These are phyloP conservation scores for Silene noctiflora DNA, from an alignment of 179 eudicot genomes.

Conservation along the genomic window DNA sequence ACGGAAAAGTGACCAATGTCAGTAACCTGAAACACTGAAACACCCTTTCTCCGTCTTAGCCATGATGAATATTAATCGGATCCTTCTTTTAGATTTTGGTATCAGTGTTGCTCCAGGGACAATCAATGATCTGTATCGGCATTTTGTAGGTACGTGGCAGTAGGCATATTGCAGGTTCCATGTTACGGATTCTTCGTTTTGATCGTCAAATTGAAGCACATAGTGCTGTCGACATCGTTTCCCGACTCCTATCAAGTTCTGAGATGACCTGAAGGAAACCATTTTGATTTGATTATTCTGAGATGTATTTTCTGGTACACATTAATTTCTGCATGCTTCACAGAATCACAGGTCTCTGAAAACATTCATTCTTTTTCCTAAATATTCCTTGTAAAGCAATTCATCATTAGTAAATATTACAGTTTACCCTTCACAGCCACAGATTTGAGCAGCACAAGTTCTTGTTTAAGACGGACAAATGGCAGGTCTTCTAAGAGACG, in stretches of 20 bases:
- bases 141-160: constrained; percentile 57
- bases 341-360: neutral
- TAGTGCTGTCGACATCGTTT: constrained; percentile 42
- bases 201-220: constrained; percentile 50
- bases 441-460: too few relatives aligned
- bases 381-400: constrained; percentile 1
- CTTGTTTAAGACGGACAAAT: too few relatives aligned
- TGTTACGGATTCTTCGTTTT: constrained; percentile 58
- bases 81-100: neutral
- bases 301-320: too few relatives aligned
- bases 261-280: constrained; percentile 23
- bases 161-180: constrained; percentile 72
- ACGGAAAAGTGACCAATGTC: too few relatives aligned
- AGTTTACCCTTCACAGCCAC: too few relatives aligned
- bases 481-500: too few relatives aligned
- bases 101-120: neutral
- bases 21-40: too few relatives aligned
- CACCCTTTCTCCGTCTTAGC: neutral
- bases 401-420: neutral
- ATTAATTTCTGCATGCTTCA: constrained; percentile 6
- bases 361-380: neutral
- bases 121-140: constrained; percentile 2
- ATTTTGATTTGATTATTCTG: too few relatives aligned
- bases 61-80: neutral
- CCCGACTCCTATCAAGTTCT: constrained; percentile 31